Percentiles rank a stretch among this genome's conserved stretches.
phyloP scores from a whole-genome alignment of 208 protist genomes.

The Crithidia acanthocephali region DNA sequence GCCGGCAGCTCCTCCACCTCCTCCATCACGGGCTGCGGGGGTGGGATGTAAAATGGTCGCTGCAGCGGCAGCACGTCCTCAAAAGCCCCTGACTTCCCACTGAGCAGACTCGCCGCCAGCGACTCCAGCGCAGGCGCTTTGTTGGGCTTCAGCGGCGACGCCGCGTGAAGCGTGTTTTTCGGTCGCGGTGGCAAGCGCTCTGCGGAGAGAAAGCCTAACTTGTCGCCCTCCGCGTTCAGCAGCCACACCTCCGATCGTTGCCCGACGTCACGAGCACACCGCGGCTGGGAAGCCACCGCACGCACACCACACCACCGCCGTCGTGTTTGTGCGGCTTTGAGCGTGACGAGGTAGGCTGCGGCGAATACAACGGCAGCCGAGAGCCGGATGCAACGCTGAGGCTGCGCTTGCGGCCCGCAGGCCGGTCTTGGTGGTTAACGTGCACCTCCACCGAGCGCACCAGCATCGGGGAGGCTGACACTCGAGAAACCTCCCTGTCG shows the following conservation, averaged over 20 bases:
- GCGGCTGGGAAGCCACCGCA: slow-evolving; percentile 49
- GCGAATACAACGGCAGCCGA: not conserved
- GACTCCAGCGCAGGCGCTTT: not conserved
- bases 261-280: slow-evolving; percentile 50
- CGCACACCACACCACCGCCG: slow-evolving; percentile 15
- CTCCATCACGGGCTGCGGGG: not conserved
- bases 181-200: slow-evolving; percentile 38
- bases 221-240: slow-evolving; percentile 37
- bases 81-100: not conserved
- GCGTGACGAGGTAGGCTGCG: no score
- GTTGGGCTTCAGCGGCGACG: not conserved
- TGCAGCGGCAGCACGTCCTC: slow-evolving; percentile 11
- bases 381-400: not conserved
- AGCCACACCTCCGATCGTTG: slow-evolving; percentile 60
- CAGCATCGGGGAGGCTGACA: not conserved
- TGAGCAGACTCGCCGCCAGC: slow-evolving; percentile 3
- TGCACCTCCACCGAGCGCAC: slow-evolving; percentile 29
- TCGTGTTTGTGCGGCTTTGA: not conserved
- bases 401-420: slow-evolving; percentile 2
- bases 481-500: not conserved
- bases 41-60: slow-evolving; percentile 8
- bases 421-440: not conserved
- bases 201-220: slow-evolving; percentile 48
- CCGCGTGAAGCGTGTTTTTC: not conserved
- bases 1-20: not conserved